phyloP scores from a whole-genome alignment of 495 filamentous ascomycete genomes.

The Aspergillus ellipticus region DNA sequence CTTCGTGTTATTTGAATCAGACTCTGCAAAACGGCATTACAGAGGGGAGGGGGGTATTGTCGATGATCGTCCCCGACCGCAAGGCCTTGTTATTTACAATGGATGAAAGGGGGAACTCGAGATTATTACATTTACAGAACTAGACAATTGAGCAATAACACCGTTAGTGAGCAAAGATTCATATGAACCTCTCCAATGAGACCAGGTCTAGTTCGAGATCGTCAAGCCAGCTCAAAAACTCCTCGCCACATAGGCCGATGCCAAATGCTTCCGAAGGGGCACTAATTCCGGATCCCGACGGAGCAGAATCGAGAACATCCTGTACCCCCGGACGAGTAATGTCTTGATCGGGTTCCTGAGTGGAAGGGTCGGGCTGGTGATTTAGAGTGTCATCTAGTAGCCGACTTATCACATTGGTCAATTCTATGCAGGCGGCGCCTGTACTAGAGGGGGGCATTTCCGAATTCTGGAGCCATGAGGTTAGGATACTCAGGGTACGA shows the following conservation, averaged over 20 bases:
- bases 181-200: not conserved
- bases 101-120: too few species aligned
- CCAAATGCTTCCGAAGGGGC: not conserved
- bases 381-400: constrained; percentile 13
- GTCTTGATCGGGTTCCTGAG: not conserved
- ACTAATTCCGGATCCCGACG: not conserved
- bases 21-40: too few species aligned
- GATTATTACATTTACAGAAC: too few species aligned
- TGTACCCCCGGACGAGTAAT: not conserved
- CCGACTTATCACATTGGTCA: constrained; percentile 5
- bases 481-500: constrained; percentile 8
- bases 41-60: too few species aligned
- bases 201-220: constrained; percentile 3
- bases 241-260: not conserved
- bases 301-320: not conserved
- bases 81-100: too few species aligned
- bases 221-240: constrained; percentile 5
- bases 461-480: constrained; percentile 10
- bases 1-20: too few species aligned
- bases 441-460: not conserved
- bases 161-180: too few species aligned
- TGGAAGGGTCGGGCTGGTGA: not conserved
- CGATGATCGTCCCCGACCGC: too few species aligned
- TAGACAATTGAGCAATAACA: too few species aligned
- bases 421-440: not conserved